Evolutionary conservation across 768 basidiomycete genomes (phyloP).

Genomic region (Trametes meyenii): DNA sequence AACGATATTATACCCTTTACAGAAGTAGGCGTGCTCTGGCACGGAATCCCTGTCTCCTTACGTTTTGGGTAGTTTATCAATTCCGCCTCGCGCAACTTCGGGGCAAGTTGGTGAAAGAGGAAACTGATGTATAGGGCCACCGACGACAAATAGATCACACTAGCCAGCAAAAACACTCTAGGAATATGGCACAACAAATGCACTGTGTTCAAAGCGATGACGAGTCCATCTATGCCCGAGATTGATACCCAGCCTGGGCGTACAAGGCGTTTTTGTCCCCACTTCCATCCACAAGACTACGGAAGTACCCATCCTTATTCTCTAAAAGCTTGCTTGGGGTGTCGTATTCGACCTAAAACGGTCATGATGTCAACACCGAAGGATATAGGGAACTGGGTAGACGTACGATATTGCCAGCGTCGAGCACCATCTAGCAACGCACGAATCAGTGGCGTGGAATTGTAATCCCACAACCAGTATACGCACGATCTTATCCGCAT

Average conservation of each 20-base stretch:
- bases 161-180: no score
- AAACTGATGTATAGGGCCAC: no score
- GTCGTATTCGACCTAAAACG: slow-evolving; percentile 49
- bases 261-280: slow-evolving; percentile 51
- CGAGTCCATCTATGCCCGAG: background rate
- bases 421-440: slow-evolving; percentile 43
- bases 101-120: no score
- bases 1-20: no score
- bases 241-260: slow-evolving; percentile 36
- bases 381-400: background rate
- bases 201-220: no score
- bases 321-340: slow-evolving; percentile 50
- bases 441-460: background rate
- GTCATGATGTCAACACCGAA: background rate
- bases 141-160: no score
- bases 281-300: slow-evolving; percentile 58
- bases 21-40: no score
- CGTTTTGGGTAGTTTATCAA: no score
- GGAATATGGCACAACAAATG: no score
- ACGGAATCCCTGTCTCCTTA: no score
- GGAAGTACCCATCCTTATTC: slow-evolving; percentile 51
- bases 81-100: no score
- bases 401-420: slow-evolving; percentile 43
- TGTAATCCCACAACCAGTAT: background rate
- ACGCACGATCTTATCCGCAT: slow-evolving; percentile 59